Evolutionary conservation across 2,329 filamentous ascomycete species (phyloP).

Genomic region (Colletotrichum truncatum): DNA sequence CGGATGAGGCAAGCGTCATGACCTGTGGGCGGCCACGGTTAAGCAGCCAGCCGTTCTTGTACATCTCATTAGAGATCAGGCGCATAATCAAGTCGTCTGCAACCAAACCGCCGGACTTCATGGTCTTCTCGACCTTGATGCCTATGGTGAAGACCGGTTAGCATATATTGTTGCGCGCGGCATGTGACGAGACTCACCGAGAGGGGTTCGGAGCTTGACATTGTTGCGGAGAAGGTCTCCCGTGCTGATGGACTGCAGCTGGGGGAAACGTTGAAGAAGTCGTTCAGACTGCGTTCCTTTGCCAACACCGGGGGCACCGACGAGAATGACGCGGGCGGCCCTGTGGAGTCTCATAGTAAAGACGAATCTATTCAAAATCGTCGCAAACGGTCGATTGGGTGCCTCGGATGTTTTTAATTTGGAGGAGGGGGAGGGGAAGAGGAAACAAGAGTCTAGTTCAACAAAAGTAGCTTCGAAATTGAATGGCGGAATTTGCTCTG

Average conservation of each 20-base stretch:
- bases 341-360: slow-evolving; percentile 71
- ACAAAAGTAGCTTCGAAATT: slow-evolving; percentile 12
- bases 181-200: slow-evolving; percentile 68
- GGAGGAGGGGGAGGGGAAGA: background rate
- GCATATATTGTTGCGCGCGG: background rate
- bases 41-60: slow-evolving; percentile 82
- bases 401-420: slow-evolving; percentile 5
- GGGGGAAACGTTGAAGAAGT: slow-evolving; percentile 85
- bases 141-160: slow-evolving; percentile 58
- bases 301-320: slow-evolving; percentile 95
- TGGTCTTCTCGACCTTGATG: slow-evolving; percentile 88
- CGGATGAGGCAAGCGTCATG: slow-evolving; percentile 60
- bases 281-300: slow-evolving; percentile 97
- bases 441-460: slow-evolving; percentile 1
- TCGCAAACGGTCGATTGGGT: slow-evolving; percentile 12
- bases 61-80: slow-evolving; percentile 90
- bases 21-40: slow-evolving; percentile 53
- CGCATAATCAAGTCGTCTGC: slow-evolving; percentile 91
- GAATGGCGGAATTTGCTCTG: slow-evolving; percentile 20
- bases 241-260: slow-evolving; percentile 91
- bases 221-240: slow-evolving; percentile 92
- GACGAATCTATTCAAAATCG: slow-evolving; percentile 9
- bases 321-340: slow-evolving; percentile 92
- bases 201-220: slow-evolving; percentile 86
- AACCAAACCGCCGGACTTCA: slow-evolving; percentile 90